Conservation (phyloP, 345 rosid species). For the Rhodamnia rubescens region DNA sequence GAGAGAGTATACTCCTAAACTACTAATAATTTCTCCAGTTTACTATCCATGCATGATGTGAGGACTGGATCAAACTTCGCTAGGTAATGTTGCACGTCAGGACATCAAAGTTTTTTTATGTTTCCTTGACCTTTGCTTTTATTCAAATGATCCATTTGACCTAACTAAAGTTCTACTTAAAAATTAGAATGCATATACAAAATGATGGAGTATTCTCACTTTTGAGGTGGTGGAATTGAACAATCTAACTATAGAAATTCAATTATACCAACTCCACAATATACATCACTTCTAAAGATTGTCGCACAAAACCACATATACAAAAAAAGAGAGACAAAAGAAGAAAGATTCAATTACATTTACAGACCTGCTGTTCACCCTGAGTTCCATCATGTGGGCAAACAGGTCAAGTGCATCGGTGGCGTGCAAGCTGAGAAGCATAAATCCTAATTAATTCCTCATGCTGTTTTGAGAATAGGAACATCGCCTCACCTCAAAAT, state of each 20-base stretch:
- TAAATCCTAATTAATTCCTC: constrained; percentile 92
- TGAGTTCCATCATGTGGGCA: constrained; percentile 97
- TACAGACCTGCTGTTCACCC: constrained; percentile 74
- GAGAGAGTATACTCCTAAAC: neutral
- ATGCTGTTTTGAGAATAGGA: constrained; percentile 87
- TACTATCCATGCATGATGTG: neutral
- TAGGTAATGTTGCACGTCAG: neutral
- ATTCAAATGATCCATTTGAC: neutral
- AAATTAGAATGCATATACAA: neutral
- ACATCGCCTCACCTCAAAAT: constrained; percentile 90
- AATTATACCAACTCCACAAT: neutral
- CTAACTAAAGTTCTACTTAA: neutral
- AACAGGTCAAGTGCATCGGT: constrained; percentile 93
- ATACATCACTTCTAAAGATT: neutral
- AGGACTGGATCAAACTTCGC: neutral
- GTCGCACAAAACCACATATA: neutral
- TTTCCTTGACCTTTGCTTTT: neutral
- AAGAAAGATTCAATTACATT: neutral
- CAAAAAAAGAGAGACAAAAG: neutral
- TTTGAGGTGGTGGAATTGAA: neutral
- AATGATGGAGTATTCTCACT: neutral
- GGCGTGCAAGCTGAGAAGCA: constrained; percentile 92
- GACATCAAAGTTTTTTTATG: neutral
- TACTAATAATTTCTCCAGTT: neutral
- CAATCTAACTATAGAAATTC: neutral